Base-by-base conservation (phyloP, 2,329 filamentous ascomycete genomes). In the Diaporthe batatas region DNA sequence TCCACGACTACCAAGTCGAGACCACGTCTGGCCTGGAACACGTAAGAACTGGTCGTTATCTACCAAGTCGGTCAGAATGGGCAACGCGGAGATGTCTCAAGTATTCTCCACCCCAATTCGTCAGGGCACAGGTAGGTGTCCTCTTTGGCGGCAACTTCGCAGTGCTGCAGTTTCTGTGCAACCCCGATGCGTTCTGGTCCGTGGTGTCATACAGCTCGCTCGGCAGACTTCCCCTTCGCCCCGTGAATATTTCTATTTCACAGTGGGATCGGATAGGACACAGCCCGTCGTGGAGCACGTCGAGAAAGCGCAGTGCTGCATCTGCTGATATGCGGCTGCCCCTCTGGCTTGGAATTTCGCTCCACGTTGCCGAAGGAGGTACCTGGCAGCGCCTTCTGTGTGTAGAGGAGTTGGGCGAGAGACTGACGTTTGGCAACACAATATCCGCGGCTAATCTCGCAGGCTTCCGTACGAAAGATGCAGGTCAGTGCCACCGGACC, bases 81-180 rank as follows among this genome's bases (percentile, higher is more conserved):
- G 88, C 71, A 90, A 84, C 3, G 87, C 87, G 75, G 90, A 90
- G 23, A 89, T 87, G 74, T 75, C 73, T 75, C 73, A 75, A 73
- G 54, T 39, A 57, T 23, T 70, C 71, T 58, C 69, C 62, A 21
- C 58, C 68, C 58, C 55, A 44, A 73, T 58, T 49, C 49, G 49
- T 58, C 57, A 47, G 70, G 25, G 39, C 64, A 51, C 44, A 47
- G 44, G 42, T 54, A 57, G 36, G 57, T 71, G 51, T 55, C 53
- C 65, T 71, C 73, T 70, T 55, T 59, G 68, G 72, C 53, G 72
- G 73, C 64, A 72, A 59, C 73, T 68, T 71, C 59, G 58, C 68
- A 58, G 72, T 73, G 57, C 49, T 75, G 72, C 72, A 75, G 72
- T 54, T 65, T 58, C 53, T 70, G 73, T 75, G 72, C 64, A 42